Conservation (phyloP, 202 grass and related monocot genomes). For the Carex sylvatica region DNA sequence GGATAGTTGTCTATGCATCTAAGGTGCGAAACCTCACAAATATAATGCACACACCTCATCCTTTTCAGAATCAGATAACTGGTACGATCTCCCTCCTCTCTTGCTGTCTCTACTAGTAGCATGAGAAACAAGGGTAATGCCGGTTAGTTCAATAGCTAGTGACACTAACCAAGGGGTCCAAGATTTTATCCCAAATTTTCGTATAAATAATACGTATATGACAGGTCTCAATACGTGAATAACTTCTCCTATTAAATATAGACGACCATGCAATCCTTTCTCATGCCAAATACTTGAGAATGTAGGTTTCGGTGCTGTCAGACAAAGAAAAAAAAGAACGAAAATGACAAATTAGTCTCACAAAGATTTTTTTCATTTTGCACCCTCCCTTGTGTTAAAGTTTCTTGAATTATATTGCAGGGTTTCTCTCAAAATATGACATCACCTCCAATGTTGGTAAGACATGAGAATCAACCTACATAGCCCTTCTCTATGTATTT, state of each 20-base stretch:
- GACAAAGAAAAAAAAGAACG: slow-evolving; percentile 18
- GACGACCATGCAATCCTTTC: slow-evolving; percentile 62
- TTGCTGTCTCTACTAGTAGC: slow-evolving; percentile 42
- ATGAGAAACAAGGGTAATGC: slow-evolving; percentile 71
- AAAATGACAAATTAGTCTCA: background rate
- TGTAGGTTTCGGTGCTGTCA: slow-evolving; percentile 52
- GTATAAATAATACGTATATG: slow-evolving; percentile 80
- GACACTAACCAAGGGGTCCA: slow-evolving; percentile 96
- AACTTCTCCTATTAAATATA: slow-evolving; percentile 74
- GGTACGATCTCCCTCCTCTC: slow-evolving; percentile 49
- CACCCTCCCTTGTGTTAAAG: background rate
- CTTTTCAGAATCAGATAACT: slow-evolving; percentile 62
- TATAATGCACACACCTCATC: slow-evolving; percentile 68
- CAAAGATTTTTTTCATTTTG: slow-evolving; percentile 1
- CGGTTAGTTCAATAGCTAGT: slow-evolving; percentile 61
- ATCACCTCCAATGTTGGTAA: background rate
- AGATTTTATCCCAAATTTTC: slow-evolving; percentile 86
- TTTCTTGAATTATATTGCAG: background rate
- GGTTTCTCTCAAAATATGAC: background rate
- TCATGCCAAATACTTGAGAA: slow-evolving; percentile 64
- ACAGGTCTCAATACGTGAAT: slow-evolving; percentile 82
- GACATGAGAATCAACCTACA: background rate
- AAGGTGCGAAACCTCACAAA: background rate
- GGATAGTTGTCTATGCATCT: background rate
- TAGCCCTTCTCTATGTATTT: background rate